Percentiles rank a stretch among this genome's conserved stretches.
These are phyloP conservation scores for Pterocarpus macrocarpus DNA, from an alignment of 306 rosid genomes.

Conservation along the genomic window DNA sequence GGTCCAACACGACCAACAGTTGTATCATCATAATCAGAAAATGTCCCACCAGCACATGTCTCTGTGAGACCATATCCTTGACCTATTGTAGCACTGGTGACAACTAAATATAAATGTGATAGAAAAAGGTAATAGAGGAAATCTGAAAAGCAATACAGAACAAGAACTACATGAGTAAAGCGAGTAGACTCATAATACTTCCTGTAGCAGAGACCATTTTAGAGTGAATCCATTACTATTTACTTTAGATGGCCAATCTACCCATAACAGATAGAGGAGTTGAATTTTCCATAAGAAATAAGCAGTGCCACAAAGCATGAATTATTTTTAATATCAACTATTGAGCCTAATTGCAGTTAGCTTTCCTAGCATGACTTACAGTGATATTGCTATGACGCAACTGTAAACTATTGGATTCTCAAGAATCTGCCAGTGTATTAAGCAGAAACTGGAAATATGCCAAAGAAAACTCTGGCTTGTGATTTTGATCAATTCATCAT, in stretches of 20 bases:
- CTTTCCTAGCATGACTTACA: conserved; percentile 21
- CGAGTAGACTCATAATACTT: conserved; percentile 5
- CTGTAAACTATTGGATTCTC: conserved; percentile 7
- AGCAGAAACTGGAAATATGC: conserved; percentile 5
- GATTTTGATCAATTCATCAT: conserved; percentile 19
- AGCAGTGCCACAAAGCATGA: conserved; percentile 23
- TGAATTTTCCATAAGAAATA: conserved; percentile 37
- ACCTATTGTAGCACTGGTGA: conserved; percentile 85
- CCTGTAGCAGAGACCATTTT: conserved; percentile 8
- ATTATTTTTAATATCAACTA: conserved; percentile 30
- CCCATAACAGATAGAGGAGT: background rate
- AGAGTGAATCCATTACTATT: conserved; percentile 17
- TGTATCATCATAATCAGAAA: conserved; percentile 89
- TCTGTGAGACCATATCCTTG: conserved; percentile 99
- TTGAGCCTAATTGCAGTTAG: conserved; percentile 23
- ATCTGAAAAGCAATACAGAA: conserved; percentile 12
- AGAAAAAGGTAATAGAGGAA: conserved; percentile 9
- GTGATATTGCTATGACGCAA: background rate
- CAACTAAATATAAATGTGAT: conserved; percentile 41
- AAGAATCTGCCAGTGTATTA: conserved; percentile 8
- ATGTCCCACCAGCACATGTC: conserved; percentile 94
- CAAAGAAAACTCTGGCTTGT: background rate
- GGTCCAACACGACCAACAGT: conserved; percentile 97
- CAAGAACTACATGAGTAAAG: conserved; percentile 10
- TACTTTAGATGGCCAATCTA: conserved; percentile 21